These are phyloP conservation scores for Syncephalastrum monosporum DNA, from an alignment of 371 early-diverging fungal species.

Conservation along the genomic window DNA sequence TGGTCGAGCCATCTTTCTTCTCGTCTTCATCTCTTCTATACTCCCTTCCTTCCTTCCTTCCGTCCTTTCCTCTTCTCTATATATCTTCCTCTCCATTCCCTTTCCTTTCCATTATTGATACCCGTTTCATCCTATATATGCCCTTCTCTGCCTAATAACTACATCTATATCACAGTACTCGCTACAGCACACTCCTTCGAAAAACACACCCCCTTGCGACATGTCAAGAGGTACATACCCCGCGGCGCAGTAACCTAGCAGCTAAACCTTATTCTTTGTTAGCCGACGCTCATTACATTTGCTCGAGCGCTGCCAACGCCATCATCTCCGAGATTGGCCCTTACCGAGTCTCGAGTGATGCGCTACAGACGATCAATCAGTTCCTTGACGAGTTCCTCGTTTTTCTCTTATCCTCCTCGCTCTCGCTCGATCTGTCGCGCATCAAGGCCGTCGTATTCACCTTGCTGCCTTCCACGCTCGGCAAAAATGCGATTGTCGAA, in stretches of 20 bases:
- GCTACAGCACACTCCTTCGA: too few relatives aligned
- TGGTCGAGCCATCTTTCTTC: too few relatives aligned
- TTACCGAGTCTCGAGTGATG: slow-evolving; percentile 63
- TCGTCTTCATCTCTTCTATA: slow-evolving; percentile 3
- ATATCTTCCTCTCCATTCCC: slow-evolving; percentile 1
- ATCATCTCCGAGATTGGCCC: slow-evolving; percentile 65
- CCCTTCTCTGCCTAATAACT: too few relatives aligned
- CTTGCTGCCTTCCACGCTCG: slow-evolving; percentile 56
- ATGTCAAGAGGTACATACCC: too few relatives aligned
- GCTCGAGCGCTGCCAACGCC: slow-evolving; percentile 67
- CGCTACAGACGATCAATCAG: slow-evolving; percentile 58
- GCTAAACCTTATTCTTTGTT: neutral
- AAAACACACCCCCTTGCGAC: too few relatives aligned
- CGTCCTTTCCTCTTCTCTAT: neutral
- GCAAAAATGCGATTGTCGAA: slow-evolving; percentile 69
- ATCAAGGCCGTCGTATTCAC: slow-evolving; percentile 56
- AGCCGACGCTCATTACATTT: slow-evolving; percentile 60
- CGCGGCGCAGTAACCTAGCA: too few relatives aligned
- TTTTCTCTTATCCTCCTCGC: slow-evolving; percentile 46
- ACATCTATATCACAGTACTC: too few relatives aligned
- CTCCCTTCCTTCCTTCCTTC: slow-evolving; percentile 1
- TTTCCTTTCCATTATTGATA: neutral
- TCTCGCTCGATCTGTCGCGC: slow-evolving; percentile 54
- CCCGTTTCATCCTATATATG: too few relatives aligned
- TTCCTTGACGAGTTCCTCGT: slow-evolving; percentile 65